A percentile compares a stretch with the other conserved stretches of the same genome.
Conservation (phyloP, 441 rosid genomes). For the Raphanus hybrid region DNA sequence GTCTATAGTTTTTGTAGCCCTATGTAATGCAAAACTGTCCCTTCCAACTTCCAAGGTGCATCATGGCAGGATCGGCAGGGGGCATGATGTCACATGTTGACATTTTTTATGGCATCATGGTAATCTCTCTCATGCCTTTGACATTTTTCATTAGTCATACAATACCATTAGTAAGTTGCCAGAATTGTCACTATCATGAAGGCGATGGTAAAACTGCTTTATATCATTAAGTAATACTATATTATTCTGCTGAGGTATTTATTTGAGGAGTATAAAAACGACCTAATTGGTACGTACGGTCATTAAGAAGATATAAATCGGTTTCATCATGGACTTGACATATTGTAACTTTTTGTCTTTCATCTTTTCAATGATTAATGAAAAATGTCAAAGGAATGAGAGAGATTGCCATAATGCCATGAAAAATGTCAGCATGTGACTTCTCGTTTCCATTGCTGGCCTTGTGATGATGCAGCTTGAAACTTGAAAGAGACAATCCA, state of each 20-base stretch:
- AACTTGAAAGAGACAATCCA: constrained; percentile 38
- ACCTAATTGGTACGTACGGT: constrained; percentile 3
- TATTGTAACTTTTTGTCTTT: constrained; percentile 2
- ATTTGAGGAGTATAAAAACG: neutral
- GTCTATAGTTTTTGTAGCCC: too few relatives aligned
- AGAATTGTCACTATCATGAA: constrained; percentile 16
- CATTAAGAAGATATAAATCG: neutral
- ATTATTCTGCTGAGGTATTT: constrained; percentile 16
- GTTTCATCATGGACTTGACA: constrained; percentile 17
- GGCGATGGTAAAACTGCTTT: constrained; percentile 22
- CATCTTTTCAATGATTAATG: neutral
- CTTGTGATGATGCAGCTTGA: constrained; percentile 40
- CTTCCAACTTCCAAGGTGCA: constrained; percentile 36
- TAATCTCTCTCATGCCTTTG: too few relatives aligned
- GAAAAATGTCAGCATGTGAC: constrained; percentile 25
- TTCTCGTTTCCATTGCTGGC: constrained; percentile 39
- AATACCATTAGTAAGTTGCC: too few relatives aligned
- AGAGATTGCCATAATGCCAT: neutral
- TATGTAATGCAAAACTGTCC: constrained; percentile 26
- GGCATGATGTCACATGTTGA: constrained; percentile 37
- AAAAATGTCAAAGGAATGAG: constrained; percentile 26
- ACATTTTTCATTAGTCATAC: neutral
- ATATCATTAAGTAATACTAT: neutral
- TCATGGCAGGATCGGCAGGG: constrained; percentile 22
- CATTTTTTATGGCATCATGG: neutral